phyloP scores from a whole-genome alignment of 768 basidiomycete species.

The Wakefieldia striispora region DNA sequence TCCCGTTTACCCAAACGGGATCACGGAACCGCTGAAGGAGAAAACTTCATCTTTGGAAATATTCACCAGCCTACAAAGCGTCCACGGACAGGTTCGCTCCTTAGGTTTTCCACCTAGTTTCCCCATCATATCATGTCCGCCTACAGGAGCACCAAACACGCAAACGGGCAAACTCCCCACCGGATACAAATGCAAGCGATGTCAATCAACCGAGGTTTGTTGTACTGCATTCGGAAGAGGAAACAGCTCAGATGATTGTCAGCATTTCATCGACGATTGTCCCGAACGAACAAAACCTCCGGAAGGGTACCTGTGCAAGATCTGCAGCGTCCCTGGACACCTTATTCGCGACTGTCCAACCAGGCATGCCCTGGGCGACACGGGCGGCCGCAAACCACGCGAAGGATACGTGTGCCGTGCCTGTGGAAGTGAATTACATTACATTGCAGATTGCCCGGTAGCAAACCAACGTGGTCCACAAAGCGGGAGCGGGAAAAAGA shows the following conservation, averaged over 20 bases:
- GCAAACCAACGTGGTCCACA: conserved; percentile 50
- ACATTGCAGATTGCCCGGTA: conserved; percentile 81
- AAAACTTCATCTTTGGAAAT: conserved; percentile 72
- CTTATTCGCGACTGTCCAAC: conserved; percentile 89
- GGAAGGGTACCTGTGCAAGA: conserved; percentile 83
- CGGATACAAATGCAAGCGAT: conserved; percentile 76
- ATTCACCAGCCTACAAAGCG: conserved; percentile 58
- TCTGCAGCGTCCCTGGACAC: conserved; percentile 84
- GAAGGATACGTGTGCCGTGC: conserved; percentile 89
- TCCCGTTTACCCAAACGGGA: conserved; percentile 51
- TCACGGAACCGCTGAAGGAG: conserved; percentile 43
- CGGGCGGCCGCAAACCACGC: conserved; percentile 78
- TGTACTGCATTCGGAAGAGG: not conserved
- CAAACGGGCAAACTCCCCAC: conserved; percentile 58
- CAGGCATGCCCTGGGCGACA: conserved; percentile 73
- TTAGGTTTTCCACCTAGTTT: not conserved
- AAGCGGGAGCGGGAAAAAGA: conserved; percentile 35
- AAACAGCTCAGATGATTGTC: conserved; percentile 3
- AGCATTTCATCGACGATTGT: conserved; percentile 80
- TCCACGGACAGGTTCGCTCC: conserved; percentile 47
- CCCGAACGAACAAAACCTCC: conserved; percentile 74
- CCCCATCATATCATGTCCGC: not conserved
- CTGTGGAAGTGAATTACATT: conserved; percentile 85
- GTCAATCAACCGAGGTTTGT: conserved; percentile 70
- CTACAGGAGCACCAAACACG: conserved; percentile 27